These are phyloP conservation scores for Fusarium euwallaceae DNA, from an alignment of 2,329 filamentous ascomycete genomes.

Conservation along the genomic window DNA sequence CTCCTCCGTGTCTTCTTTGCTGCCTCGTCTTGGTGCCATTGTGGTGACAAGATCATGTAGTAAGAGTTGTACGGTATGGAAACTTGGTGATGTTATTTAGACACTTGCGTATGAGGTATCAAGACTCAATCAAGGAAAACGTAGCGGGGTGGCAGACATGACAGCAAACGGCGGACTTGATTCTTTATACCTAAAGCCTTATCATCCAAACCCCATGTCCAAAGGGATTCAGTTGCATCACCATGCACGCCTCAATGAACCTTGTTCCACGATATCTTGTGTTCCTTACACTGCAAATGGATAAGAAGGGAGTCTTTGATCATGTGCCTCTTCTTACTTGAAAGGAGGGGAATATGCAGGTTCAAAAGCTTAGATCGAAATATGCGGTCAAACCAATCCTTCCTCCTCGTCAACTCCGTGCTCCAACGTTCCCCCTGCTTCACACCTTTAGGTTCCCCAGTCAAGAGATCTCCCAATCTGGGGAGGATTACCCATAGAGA, in stretches of 20 bases:
- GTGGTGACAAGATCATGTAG: background rate
- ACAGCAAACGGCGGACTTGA: background rate
- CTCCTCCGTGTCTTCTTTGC: background rate
- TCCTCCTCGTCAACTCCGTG: background rate
- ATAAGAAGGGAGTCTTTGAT: background rate
- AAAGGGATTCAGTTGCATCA: background rate
- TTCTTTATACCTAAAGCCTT: background rate
- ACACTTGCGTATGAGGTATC: background rate
- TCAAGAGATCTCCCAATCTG: background rate
- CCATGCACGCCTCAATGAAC: background rate
- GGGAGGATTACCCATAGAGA: background rate
- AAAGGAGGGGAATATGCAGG: background rate
- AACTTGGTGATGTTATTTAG: background rate
- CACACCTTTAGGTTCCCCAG: background rate
- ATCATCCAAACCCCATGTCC: background rate
- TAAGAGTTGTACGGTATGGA: background rate
- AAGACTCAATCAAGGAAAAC: background rate
- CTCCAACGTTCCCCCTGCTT: background rate
- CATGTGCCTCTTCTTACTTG: background rate
- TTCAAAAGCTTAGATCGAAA: background rate
- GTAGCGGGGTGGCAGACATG: background rate
- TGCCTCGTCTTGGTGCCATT: background rate
- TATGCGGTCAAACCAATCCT: background rate
- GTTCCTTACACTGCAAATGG: background rate
- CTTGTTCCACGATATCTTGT: background rate